These are phyloP conservation scores for Pythium dissimile DNA, from an alignment of 352 stramenopile species.

Conservation along the genomic window DNA sequence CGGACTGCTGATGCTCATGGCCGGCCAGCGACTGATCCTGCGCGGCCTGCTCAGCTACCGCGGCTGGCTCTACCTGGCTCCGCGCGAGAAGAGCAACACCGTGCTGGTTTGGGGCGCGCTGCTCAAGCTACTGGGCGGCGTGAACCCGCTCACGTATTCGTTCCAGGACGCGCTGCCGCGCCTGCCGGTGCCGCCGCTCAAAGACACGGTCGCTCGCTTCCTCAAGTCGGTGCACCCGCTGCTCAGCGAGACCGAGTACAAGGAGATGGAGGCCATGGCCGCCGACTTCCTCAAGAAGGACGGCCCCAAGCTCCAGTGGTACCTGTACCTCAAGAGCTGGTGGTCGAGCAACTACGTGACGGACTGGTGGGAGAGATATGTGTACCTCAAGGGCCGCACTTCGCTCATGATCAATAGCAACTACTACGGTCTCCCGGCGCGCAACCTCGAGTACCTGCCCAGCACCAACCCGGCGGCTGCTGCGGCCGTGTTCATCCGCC, in stretches of 20 bases:
- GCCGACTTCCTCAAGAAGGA: conserved; percentile 86
- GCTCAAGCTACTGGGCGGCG: conserved; percentile 81
- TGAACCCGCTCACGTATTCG: conserved; percentile 84
- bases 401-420: conserved; percentile 92
- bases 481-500: conserved; percentile 62
- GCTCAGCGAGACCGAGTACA: conserved; percentile 84
- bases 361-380: conserved; percentile 90
- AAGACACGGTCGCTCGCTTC: conserved; percentile 91
- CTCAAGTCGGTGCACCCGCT: conserved; percentile 92
- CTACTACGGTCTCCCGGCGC: conserved; percentile 83
- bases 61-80: conserved; percentile 81
- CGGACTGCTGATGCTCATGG: conserved; percentile 83
- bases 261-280: conserved; percentile 79
- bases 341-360: conserved; percentile 89
- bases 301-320: conserved; percentile 88
- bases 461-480: conserved; percentile 61
- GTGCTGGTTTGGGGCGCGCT: conserved; percentile 71
- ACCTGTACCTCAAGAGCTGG: conserved; percentile 89
- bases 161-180: conserved; percentile 91
- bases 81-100: conserved; percentile 59
- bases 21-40: conserved; percentile 77
- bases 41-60: conserved; percentile 83
- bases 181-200: conserved; percentile 91
- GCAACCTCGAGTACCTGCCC: conserved; percentile 58
- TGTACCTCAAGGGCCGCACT: conserved; percentile 84